A percentile compares a stretch with the other conserved stretches of the same genome.
Conservation (phyloP, 164 flowering plant genomes). For the Litsea cubeba region DNA sequence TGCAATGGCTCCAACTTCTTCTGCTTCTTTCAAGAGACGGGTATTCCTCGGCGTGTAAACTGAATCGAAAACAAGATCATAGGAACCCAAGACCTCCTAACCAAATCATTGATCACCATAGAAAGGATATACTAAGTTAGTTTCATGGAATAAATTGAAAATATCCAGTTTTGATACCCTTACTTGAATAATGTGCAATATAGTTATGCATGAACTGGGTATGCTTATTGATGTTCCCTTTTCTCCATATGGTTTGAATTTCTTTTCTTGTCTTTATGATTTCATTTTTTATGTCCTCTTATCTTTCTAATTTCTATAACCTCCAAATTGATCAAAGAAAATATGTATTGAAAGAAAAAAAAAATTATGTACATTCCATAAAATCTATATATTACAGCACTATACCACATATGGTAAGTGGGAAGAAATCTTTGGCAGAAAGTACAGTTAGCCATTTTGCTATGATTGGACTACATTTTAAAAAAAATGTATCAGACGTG, state of each 20-base stretch:
- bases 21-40: slow-evolving; percentile 42
- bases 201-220: background rate
- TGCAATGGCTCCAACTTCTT: slow-evolving; percentile 35
- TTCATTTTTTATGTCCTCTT: too few species aligned
- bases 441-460: background rate
- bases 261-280: background rate
- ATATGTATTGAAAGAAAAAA: too few species aligned
- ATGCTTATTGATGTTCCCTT: background rate
- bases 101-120: slow-evolving; percentile 3
- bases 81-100: slow-evolving; percentile 36
- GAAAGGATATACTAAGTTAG: background rate
- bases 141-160: background rate
- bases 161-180: background rate
- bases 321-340: background rate
- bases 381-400: background rate
- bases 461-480: background rate
- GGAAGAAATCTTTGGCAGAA: background rate
- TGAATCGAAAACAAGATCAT: slow-evolving; percentile 48
- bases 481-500: background rate
- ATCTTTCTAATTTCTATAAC: background rate
- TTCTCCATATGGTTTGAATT: background rate
- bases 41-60: slow-evolving; percentile 54
- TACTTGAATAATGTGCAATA: background rate
- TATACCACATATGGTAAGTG: background rate
- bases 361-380: background rate